These are phyloP conservation scores for Saccharomycopsis guyanensis DNA, from an alignment of 805 yeast species.

Conservation along the genomic window DNA sequence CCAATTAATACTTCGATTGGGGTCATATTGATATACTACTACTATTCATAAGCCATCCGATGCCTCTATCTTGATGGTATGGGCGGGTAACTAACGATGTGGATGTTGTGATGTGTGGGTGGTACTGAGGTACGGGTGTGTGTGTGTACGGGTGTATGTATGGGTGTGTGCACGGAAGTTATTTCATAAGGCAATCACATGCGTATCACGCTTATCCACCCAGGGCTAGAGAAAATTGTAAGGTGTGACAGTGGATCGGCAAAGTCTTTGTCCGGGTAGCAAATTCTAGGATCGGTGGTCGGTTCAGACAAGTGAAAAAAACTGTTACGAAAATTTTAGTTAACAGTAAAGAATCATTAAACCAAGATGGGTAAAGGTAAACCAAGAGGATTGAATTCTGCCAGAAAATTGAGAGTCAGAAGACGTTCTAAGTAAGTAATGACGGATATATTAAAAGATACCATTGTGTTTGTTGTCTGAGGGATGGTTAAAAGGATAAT, in stretches of 20 bases:
- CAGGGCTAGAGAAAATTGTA: too few relatives aligned
- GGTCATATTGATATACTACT: too few relatives aligned
- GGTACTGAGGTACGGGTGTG: too few relatives aligned
- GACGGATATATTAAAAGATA: too few relatives aligned
- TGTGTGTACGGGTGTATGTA: too few relatives aligned
- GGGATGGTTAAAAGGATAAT: neutral
- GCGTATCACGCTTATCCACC: neutral
- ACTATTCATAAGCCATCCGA: too few relatives aligned
- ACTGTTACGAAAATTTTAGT: neutral
- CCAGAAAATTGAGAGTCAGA: constrained; percentile 99
- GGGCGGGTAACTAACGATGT: too few relatives aligned
- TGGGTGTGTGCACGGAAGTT: too few relatives aligned
- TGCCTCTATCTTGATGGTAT: too few relatives aligned
- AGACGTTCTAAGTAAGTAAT: constrained; percentile 90
- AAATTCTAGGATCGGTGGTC: too few relatives aligned
- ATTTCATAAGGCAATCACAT: neutral
- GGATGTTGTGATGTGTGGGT: too few relatives aligned
- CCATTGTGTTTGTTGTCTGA: too few relatives aligned
- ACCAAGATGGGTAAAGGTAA: constrained; percentile 96
- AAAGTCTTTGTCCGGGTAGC: neutral
- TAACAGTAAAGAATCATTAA: constrained; percentile 10
- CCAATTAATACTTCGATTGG: constrained; percentile 39
- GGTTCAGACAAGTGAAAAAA: neutral
- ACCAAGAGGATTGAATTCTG: constrained; percentile 99
- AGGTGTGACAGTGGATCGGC: neutral